Evolutionary conservation across 192 early-diverging fungal genomes (phyloP).

Genomic region (Backusella morwellensis): DNA sequence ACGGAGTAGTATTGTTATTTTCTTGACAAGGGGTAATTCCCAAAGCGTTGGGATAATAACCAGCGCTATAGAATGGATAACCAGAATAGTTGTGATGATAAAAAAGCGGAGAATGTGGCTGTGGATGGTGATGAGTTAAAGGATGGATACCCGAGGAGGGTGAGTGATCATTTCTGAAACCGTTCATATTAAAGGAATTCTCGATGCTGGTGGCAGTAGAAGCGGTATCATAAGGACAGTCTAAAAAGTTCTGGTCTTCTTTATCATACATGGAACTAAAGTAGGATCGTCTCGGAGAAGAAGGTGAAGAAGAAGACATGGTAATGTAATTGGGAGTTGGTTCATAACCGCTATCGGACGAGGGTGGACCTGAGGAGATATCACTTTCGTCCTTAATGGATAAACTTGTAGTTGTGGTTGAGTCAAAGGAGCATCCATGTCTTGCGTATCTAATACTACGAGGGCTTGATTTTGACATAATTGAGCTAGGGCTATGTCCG

Average conservation of each 20-base stretch:
- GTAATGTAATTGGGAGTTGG: conserved; percentile 14
- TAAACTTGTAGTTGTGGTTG: neutral
- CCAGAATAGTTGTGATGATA: conserved; percentile 9
- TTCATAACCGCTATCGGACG: conserved; percentile 25
- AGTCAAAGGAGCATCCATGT: conserved; percentile 20
- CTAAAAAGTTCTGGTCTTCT: conserved; percentile 7
- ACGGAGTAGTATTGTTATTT: conserved; percentile 2
- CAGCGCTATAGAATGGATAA: conserved; percentile 8
- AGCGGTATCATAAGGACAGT: conserved; percentile 7
- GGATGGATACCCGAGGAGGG: neutral
- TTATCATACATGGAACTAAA: conserved; percentile 19
- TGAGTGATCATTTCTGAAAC: conserved; percentile 2
- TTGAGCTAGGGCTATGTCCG: conserved; percentile 25
- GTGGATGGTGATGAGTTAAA: conserved; percentile 6
- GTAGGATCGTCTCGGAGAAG: conserved; percentile 14
- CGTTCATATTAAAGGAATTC: neutral
- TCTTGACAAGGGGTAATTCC: conserved; percentile 16
- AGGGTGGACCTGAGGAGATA: conserved; percentile 12
- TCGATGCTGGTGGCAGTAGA: neutral
- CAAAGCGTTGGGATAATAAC: conserved; percentile 18
- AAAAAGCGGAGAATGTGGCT: conserved; percentile 14
- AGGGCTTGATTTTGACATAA: conserved; percentile 21
- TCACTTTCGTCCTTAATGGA: conserved; percentile 20
- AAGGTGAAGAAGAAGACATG: neutral
- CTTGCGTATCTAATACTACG: conserved; percentile 20